Base-by-base conservation (phyloP, 2,329 filamentous ascomycete species). In the Paracoccidioides brasiliensis region DNA sequence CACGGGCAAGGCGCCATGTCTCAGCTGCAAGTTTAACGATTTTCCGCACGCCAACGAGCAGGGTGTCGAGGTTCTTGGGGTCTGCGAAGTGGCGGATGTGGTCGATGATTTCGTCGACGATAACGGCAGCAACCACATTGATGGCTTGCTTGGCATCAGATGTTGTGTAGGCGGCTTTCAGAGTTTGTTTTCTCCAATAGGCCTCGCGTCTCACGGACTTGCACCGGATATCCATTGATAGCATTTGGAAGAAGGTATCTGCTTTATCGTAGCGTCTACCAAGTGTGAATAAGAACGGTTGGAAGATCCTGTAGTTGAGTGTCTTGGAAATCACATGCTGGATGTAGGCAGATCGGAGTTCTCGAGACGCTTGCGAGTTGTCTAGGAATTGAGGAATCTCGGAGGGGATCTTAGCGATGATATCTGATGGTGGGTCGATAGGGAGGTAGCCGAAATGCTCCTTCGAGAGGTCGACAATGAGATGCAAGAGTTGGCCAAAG, bases 11-110 rank as follows among this genome's bases (percentile, higher is more conserved):
- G 22, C 79, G 70, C 79, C 79, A 81, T 6, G 78, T 80, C 64
- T 81, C 77, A 1, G 78, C 78, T 2, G 79, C 79, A 22, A 79
- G 70, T 62, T 81, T 81, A 51, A 81, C 78, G 46, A 81, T 78
- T 56, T 75, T 72, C 42, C 78, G 73, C 5, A 81, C 75, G 3
- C 73, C 74, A 12, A 72, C 71, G 48, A 75, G 69, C 49, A 81
- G 71, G n/a, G 70, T 67, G 57, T 80, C 77, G 53, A 78, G 71
- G 53, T 76, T 72, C 48, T 70, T 73, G 3, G 75, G 73, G 54
- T 78, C 76, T 2, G 77, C 74, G 54, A 80, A 79, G 55, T 78
- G 74, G 57, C 75, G 76, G 63, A 81, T 74, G 14, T 76, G 74
- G 56, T 74, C 74, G 50, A 80, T 72, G 54, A 81, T 80, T 58